These are phyloP conservation scores for Lenwebbia sp. DNA, from an alignment of 345 rosid species.

Conservation along the genomic window DNA sequence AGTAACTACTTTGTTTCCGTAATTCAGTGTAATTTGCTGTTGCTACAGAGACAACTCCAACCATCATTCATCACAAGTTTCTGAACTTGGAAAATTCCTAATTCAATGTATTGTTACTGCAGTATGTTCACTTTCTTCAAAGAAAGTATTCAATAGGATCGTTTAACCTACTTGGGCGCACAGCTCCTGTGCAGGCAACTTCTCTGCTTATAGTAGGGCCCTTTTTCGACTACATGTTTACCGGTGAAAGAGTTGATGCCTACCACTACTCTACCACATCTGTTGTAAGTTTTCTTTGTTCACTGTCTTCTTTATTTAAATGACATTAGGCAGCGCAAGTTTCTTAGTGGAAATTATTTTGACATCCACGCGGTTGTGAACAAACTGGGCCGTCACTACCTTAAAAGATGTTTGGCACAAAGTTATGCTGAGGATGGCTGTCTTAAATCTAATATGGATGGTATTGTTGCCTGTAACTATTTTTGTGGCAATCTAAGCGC, in stretches of 20 bases:
- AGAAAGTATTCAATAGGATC: conserved; percentile 85
- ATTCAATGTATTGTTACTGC: conserved; percentile 5
- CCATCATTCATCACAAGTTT: background rate
- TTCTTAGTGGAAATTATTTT: background rate
- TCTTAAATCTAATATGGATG: background rate
- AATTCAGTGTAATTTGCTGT: background rate
- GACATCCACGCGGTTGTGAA: background rate
- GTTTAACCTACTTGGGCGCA: conserved; percentile 85
- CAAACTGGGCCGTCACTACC: background rate
- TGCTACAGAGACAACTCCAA: background rate
- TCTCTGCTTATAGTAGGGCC: conserved; percentile 80
- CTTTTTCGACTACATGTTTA: conserved; percentile 83
- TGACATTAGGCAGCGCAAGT: background rate
- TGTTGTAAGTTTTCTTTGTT: conserved; percentile 33
- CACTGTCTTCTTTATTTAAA: background rate
- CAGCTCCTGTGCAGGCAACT: conserved; percentile 95
- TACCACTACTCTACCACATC: conserved; percentile 43
- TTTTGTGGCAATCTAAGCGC: background rate
- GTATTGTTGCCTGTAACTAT: background rate
- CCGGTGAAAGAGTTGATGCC: conserved; percentile 65
- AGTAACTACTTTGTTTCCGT: background rate
- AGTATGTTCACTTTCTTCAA: conserved; percentile 95
- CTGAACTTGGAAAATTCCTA: background rate
- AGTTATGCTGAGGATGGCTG: background rate
- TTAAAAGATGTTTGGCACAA: background rate